Evolutionary conservation across 2,329 filamentous ascomycete species (phyloP), one percentile per base, ranked within the genome.

Genomic region (Colletotrichum cuscutae): DNA sequence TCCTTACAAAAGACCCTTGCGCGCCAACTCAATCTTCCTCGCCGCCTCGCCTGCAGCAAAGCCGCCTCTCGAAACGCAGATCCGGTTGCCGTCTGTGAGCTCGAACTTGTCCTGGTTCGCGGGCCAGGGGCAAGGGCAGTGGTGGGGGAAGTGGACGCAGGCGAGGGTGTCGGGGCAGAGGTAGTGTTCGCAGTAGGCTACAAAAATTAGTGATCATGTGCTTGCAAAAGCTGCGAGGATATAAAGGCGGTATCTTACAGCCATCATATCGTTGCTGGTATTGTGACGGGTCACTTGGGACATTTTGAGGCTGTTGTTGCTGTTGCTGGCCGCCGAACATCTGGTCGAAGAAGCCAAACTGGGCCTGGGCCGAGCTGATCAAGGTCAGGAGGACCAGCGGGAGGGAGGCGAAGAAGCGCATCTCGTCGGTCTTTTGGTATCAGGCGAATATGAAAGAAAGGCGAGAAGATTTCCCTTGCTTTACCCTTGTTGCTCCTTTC

Each of bases 291-390:
- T 98, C 96, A 79, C 94, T 97, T 2, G 94, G 89, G 32, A 93
- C 94, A 81, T 98, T 97, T 58, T 85, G 81, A 60, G 89, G 83
- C 76, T 90, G 88, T 70, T 89, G 86, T 13, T 86, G 84, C 12
- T 81, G 79, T 58, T 80, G 81, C 72, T 87, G 87, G 76, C 90
- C 90, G 77, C 91, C 89, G 82, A 99, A 98, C 94, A 98, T 98
- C 79, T 98, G 95, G 82, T 98, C 95, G 84, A 98, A 99, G 89
- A 99, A 98, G 80, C 94, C 93, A 82, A 98, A 98, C 84, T 98
- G 96, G 12, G 94, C 94, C 70, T 89, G 85, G 4, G 88, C 91
- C 19, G 90, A 83, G 74, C 89, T 84, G 72, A 94, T 80, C 32
- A 95, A 82, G 62, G 93, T 84, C 19, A 95, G 80, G 24, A 91